These are phyloP conservation scores for Hypomyces rosellus DNA, from an alignment of 2,329 filamentous ascomycete genomes.

Conservation along the genomic window DNA sequence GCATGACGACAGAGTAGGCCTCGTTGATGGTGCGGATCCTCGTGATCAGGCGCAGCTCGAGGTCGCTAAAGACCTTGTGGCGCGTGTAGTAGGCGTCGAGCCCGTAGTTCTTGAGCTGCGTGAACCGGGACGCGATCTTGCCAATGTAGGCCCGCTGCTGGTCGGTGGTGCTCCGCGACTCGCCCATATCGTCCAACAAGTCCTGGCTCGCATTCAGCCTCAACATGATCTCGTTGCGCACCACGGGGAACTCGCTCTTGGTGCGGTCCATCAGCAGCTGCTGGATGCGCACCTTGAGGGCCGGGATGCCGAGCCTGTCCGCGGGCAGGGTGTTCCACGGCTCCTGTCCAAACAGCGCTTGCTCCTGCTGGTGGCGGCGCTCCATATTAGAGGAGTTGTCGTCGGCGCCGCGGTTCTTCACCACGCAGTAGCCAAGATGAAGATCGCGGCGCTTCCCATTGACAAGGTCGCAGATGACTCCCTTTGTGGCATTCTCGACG, in stretches of 20 bases:
- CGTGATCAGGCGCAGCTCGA: constrained; percentile 31
- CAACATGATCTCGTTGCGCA: constrained; percentile 24
- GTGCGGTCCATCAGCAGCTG: constrained; percentile 35
- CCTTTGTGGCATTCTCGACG: constrained; percentile 31
- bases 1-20: constrained; percentile 25
- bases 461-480: constrained; percentile 36
- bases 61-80: constrained; percentile 23
- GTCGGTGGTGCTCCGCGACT: constrained; percentile 19
- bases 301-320: constrained; percentile 27
- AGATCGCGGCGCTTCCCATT: constrained; percentile 33
- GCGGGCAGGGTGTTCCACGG: constrained; percentile 30
- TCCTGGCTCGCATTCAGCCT: constrained; percentile 11
- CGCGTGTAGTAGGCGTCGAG: constrained; percentile 31
- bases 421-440: constrained; percentile 42
- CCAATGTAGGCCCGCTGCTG: constrained; percentile 32
- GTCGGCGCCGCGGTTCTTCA: constrained; percentile 42
- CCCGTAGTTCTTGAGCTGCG: constrained; percentile 20
- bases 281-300: constrained; percentile 30
- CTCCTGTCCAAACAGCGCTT: constrained; percentile 28
- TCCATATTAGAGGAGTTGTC: constrained; percentile 27
- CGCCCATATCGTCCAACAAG: constrained; percentile 24
- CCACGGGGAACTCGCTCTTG: constrained; percentile 31
- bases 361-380: constrained; percentile 28
- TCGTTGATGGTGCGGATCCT: constrained; percentile 32
- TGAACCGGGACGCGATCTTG: constrained; percentile 26